These are phyloP conservation scores for Poa annua DNA, from an alignment of 176 grass and related monocot genomes.

Conservation along the genomic window DNA sequence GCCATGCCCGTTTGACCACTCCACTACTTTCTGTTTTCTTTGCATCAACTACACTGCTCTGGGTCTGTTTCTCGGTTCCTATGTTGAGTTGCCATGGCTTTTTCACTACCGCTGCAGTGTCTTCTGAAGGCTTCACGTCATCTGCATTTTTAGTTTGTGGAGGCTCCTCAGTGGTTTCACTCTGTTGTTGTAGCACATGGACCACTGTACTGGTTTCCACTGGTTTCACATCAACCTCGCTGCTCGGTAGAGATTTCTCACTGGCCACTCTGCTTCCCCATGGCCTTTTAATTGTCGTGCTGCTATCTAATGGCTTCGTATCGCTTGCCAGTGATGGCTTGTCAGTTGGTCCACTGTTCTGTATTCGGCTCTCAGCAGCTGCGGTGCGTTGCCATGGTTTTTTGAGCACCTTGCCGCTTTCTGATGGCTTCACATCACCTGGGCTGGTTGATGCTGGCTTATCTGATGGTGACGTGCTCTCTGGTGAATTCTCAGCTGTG, in stretches of 20 bases:
- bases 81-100: constrained; percentile 48
- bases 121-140: constrained; percentile 39
- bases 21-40: constrained; percentile 44
- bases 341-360: constrained; percentile 37
- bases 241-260: constrained; percentile 42
- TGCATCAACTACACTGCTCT: constrained; percentile 46
- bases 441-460: constrained; percentile 32
- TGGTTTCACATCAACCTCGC: constrained; percentile 46
- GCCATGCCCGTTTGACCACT: constrained; percentile 49
- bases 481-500: constrained; percentile 35
- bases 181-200: constrained; percentile 33
- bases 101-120: constrained; percentile 20
- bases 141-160: constrained; percentile 18
- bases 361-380: constrained; percentile 45
- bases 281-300: constrained; percentile 42
- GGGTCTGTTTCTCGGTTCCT: constrained; percentile 42
- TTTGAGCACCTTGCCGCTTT: constrained; percentile 34
- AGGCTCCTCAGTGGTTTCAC: constrained; percentile 39
- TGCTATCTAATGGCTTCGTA: constrained; percentile 49
- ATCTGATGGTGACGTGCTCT: constrained; percentile 36
- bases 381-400: constrained; percentile 51
- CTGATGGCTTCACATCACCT: constrained; percentile 49
- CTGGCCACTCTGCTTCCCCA: constrained; percentile 45
- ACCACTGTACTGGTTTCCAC: constrained; percentile 37
- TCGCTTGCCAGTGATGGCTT: constrained; percentile 29